Evolutionary conservation across 352 stramenopile genomes (phyloP), one percentile per base, ranked within the genome.

Genomic region (Phytophthora melonis): DNA sequence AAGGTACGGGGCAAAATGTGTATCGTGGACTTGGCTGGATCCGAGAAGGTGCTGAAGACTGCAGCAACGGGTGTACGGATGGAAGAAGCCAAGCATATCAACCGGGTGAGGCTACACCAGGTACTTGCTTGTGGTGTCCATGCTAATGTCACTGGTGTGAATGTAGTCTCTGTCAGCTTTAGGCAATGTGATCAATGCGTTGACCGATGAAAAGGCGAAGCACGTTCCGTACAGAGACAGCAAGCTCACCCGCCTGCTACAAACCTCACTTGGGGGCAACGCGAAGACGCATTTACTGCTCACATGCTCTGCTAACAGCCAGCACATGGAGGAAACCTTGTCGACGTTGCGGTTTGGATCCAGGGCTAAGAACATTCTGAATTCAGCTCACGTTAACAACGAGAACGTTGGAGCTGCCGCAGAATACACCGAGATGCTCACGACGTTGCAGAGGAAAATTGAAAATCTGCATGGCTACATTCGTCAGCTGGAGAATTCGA

Each of bases 271-370:
- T 0, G 93, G 89, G 5, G 94, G 91, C 10, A 97, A 97, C 68
- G 88, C 90, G 23, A 93, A 94, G 60, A 98, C 92, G 19, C 83
- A 97, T 54, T 80, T 98, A 70, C 66, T 98, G 18, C 68, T 93
- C 45, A 90, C 85, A 23, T 88, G 81, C 49, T 88, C 86, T 5
- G 75, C 61, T 19, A 81, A 63, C 11, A 63, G 52, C 45, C 25
- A 55, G 2, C 79, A 93, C 45, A 23, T 78, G 2, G 79, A 93
- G 10, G 89, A 96, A 66, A 95, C 94, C 39, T 71, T 97, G 30
- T 95, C 87, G 18, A 98, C 94, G 18, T 71, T 98, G 43, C 94
- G 96, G 30, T 98, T 98, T 52, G 94, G 94, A 1, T 85, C 92
- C 18, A 81, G 94, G 2, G 93, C 94, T 41, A 97, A 97, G 73